Percentiles rank a stretch among this genome's conserved stretches.
Evolutionary conservation across 306 rosid species (phyloP).

Genomic region (Betula pendula): DNA sequence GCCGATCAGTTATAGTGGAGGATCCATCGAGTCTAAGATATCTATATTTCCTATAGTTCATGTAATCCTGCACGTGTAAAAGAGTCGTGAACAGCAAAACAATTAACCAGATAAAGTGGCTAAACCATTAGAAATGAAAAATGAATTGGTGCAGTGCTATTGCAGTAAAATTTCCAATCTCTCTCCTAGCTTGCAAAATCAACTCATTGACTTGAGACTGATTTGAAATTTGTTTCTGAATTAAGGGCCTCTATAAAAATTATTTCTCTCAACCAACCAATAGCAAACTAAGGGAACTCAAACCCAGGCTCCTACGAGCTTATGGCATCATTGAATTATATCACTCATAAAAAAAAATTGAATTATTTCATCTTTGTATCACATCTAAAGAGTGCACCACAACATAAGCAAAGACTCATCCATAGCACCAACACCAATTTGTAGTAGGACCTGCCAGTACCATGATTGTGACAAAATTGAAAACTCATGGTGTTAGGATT

Average conservation of each 20-base stretch:
- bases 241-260: neutral
- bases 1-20: constrained; percentile 88
- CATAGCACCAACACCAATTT: neutral
- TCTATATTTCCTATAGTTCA: constrained; percentile 91
- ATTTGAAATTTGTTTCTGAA: neutral
- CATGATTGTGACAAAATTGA: neutral
- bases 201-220: neutral
- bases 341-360: too few relatives aligned
- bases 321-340: neutral
- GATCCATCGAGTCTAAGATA: constrained; percentile 98
- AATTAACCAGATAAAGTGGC: neutral
- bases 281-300: neutral
- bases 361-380: neutral
- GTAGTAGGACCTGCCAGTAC: neutral
- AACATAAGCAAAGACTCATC: neutral
- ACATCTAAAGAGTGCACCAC: neutral
- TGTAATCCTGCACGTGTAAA: constrained; percentile 75
- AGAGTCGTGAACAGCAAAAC: constrained; percentile 8
- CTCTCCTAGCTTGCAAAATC: constrained; percentile 1
- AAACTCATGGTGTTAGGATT: neutral
- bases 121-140: neutral
- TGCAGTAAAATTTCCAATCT: constrained; percentile 6
- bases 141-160: neutral
- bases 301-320: neutral
- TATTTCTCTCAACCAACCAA: neutral